Base-by-base conservation (phyloP, 495 filamentous ascomycete species). In the Trichocladium uniseriatum region DNA sequence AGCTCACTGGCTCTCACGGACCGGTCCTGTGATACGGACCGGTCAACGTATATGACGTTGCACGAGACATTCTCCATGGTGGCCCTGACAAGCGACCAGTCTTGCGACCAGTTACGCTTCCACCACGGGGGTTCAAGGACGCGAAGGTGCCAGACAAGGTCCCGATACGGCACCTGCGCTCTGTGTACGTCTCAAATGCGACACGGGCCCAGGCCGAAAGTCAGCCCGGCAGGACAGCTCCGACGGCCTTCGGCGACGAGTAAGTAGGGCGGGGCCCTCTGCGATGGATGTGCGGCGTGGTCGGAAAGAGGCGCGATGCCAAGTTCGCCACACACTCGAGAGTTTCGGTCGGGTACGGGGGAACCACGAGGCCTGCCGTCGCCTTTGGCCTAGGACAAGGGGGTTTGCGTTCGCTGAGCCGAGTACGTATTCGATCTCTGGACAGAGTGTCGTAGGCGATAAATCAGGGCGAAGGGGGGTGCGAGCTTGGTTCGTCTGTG, bases 11-110 rank as follows among this genome's bases (percentile, higher is more conserved):
- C 43, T 24, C 34, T 35, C 9, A 61, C 47, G 43, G 47, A 43
- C 27, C 81, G 73, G 53, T 88, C 82, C 53, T 79, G 72, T 51
- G 68, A 70, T 45, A 86, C 78, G 43, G 79, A 78, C 61, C 82
- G 82, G 69, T 92, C 85, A 51, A 92, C 86, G 63, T 89, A 92
- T 54, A 92, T 82, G 51, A 87, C 80, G 69, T 85, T 82, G 69
- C 83, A 90, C 52, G 79, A 71, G 57, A 79, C 74, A 66, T 74
- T 72, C 66, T 87, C 84, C 82, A 86, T 84, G 49, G 59, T 69
- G 64, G 57, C 59, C 51, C 44, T 53, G 50, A 57, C 60, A 63
- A 68, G 65, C 70, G 67, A 63, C 69, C 69, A 69, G 70, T 69
- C 70, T 67, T 61, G 62, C 63, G 70, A 73, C 71, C 52, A 68